These are phyloP conservation scores for Phoma sp. DNA, from an alignment of 2,329 filamentous ascomycete genomes.

Conservation along the genomic window DNA sequence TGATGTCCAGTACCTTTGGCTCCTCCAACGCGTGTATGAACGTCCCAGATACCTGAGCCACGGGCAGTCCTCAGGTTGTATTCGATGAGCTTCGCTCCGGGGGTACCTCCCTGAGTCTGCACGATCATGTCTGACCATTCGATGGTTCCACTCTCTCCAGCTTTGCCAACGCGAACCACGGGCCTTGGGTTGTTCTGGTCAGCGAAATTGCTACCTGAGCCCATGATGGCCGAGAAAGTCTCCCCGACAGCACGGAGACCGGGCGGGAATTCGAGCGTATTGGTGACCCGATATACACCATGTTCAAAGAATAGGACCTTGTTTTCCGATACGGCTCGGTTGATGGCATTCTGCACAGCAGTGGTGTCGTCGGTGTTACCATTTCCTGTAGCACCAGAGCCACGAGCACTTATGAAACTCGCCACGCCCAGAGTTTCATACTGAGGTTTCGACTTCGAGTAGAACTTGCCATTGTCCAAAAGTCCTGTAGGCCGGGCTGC, in stretches of 20 bases:
- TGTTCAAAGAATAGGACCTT: constrained; percentile 66
- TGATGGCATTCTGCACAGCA: constrained; percentile 77
- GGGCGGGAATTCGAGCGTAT: constrained; percentile 67
- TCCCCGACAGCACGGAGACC: constrained; percentile 84
- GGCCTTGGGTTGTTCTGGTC: constrained; percentile 65
- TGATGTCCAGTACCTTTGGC: constrained; percentile 80
- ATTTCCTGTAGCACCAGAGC: constrained; percentile 75
- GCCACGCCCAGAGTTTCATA: constrained; percentile 61
- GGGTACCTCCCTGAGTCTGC: constrained; percentile 71
- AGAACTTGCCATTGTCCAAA: constrained; percentile 58
- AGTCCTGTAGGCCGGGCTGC: constrained; percentile 57
- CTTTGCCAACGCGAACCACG: constrained; percentile 70
- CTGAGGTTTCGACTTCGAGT: constrained; percentile 60
- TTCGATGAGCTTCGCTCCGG: constrained; percentile 75
- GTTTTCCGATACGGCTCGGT: constrained; percentile 65
- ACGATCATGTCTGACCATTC: constrained; percentile 80
- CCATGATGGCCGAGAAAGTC: constrained; percentile 85
- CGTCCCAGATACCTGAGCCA: constrained; percentile 79
- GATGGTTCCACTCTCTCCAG: constrained; percentile 70
- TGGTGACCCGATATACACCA: constrained; percentile 64
- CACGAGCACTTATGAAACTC: constrained; percentile 65
- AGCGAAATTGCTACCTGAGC: constrained; percentile 64
- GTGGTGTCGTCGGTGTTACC: constrained; percentile 81
- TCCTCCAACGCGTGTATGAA: constrained; percentile 86
- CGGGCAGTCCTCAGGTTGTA: constrained; percentile 67